Evolutionary conservation across 2,329 filamentous ascomycete genomes (phyloP).

Genomic region (Thielaviopsis cerberus): DNA sequence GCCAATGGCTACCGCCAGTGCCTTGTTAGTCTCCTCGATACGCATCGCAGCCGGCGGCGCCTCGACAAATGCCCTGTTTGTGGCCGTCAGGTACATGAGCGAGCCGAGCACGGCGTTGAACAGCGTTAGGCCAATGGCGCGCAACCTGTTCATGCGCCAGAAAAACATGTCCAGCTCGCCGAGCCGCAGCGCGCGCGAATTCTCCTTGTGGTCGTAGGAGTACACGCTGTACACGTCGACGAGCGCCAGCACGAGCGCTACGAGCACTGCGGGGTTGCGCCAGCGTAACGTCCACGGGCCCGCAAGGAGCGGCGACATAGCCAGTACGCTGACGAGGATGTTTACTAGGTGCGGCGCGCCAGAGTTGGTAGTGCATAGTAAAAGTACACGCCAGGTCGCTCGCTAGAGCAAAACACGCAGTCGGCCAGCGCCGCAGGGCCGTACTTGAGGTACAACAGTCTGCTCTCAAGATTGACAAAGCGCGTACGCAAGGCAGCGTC

Average conservation of each 20-base stretch:
- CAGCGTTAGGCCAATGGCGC: constrained; percentile 43
- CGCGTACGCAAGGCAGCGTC: constrained; percentile 50
- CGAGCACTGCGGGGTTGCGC: constrained; percentile 50
- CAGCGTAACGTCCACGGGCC: constrained; percentile 47
- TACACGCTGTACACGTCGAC: constrained; percentile 48
- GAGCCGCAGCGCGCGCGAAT: constrained; percentile 42
- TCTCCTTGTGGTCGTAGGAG: constrained; percentile 46
- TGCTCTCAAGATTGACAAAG: constrained; percentile 52
- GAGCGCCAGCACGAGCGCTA: constrained; percentile 36
- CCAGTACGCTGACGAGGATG: constrained; percentile 49
- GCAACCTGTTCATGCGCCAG: constrained; percentile 48
- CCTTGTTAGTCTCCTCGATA: constrained; percentile 38
- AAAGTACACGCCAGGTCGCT: constrained; percentile 52
- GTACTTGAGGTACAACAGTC: constrained; percentile 66
- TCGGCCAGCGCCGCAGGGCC: constrained; percentile 55
- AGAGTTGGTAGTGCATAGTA: constrained; percentile 63
- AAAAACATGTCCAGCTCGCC: constrained; percentile 50
- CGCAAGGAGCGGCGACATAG: constrained; percentile 49
- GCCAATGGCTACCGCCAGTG: constrained; percentile 39
- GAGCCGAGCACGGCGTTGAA: constrained; percentile 46
- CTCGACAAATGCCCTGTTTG: constrained; percentile 56
- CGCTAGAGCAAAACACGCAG: constrained; percentile 68
- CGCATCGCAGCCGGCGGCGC: constrained; percentile 45
- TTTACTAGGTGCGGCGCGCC: constrained; percentile 64
- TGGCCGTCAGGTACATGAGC: constrained; percentile 57